phyloP scores from a whole-genome alignment of 768 basidiomycete species.

The Boletus pseudo-olivaceus region DNA sequence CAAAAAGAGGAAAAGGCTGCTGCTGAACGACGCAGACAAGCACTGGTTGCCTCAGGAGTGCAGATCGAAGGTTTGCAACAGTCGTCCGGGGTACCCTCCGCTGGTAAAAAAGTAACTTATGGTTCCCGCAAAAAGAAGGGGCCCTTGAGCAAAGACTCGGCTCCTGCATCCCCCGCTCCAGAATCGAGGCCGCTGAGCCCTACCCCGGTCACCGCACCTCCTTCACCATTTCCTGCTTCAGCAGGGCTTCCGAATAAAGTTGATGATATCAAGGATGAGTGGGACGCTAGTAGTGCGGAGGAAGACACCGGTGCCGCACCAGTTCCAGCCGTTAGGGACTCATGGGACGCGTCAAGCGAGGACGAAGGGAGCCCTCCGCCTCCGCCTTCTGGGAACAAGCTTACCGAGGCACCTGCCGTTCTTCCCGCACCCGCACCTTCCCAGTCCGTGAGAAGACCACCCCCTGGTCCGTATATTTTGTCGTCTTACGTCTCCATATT shows the following conservation, averaged over 20 bases:
- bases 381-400: slow-evolving; percentile 13
- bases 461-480: slow-evolving; percentile 9
- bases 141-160: slow-evolving; percentile 37
- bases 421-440: not conserved
- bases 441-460: slow-evolving; percentile 1
- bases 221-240: slow-evolving; percentile 25
- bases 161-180: slow-evolving; percentile 45
- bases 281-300: slow-evolving; percentile 49
- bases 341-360: slow-evolving; percentile 71
- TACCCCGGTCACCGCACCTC: slow-evolving; percentile 21
- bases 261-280: slow-evolving; percentile 46
- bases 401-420: slow-evolving; percentile 6
- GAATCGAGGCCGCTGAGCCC: slow-evolving; percentile 52
- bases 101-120: slow-evolving; percentile 74
- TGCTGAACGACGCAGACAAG: slow-evolving; percentile 87
- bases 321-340: slow-evolving; percentile 42
- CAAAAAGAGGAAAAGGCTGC: slow-evolving; percentile 91
- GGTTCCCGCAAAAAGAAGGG: slow-evolving; percentile 80
- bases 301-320: slow-evolving; percentile 30
- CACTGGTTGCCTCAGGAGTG: slow-evolving; percentile 84
- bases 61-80: slow-evolving; percentile 88
- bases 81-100: slow-evolving; percentile 37
- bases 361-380: slow-evolving; percentile 40
- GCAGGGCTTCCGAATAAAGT: slow-evolving; percentile 24
- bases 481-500: not conserved